Evolutionary conservation across 352 stramenopile genomes (phyloP).

Genomic region (Globisporangium polare): DNA sequence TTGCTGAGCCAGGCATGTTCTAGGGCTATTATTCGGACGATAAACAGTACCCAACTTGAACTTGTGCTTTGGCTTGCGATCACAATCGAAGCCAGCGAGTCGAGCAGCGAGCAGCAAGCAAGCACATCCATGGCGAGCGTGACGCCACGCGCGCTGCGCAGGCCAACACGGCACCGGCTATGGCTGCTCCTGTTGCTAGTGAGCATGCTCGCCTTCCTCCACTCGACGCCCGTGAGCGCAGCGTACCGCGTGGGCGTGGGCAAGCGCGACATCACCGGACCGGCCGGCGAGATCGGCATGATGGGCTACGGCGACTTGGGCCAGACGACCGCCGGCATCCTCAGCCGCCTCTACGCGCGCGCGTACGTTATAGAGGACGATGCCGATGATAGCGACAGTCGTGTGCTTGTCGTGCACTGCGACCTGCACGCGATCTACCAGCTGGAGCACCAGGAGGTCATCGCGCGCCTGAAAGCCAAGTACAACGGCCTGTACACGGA

Average conservation of each 20-base stretch:
- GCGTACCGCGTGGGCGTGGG: conserved; percentile 49
- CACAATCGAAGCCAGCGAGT: too few relatives aligned
- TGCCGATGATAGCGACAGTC: conserved; percentile 19
- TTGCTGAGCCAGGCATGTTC: too few relatives aligned
- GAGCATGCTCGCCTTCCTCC: conserved; percentile 6
- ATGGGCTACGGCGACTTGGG: conserved; percentile 53
- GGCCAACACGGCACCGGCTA: too few relatives aligned
- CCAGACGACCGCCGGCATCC: conserved; percentile 47
- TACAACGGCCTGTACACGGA: conserved; percentile 37
- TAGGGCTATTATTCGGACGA: too few relatives aligned
- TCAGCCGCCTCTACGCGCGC: conserved; percentile 59
- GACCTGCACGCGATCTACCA: conserved; percentile 45
- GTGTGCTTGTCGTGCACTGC: conserved; percentile 48
- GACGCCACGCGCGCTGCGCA: too few relatives aligned
- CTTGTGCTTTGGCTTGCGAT: too few relatives aligned
- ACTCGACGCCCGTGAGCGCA: conserved; percentile 1
- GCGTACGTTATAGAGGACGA: conserved; percentile 56
- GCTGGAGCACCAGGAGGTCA: conserved; percentile 49
- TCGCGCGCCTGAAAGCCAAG: conserved; percentile 17
- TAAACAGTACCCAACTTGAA: too few relatives aligned
- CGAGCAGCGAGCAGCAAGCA: too few relatives aligned
- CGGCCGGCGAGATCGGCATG: conserved; percentile 54
- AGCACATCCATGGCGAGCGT: too few relatives aligned
- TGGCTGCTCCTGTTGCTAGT: too few relatives aligned
- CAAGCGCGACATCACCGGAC: conserved; percentile 61